Evolutionary conservation across 495 filamentous ascomycete genomes (phyloP), one percentile per base, ranked within the genome.

Genomic region (Rostrohypoxylon terebratum): DNA sequence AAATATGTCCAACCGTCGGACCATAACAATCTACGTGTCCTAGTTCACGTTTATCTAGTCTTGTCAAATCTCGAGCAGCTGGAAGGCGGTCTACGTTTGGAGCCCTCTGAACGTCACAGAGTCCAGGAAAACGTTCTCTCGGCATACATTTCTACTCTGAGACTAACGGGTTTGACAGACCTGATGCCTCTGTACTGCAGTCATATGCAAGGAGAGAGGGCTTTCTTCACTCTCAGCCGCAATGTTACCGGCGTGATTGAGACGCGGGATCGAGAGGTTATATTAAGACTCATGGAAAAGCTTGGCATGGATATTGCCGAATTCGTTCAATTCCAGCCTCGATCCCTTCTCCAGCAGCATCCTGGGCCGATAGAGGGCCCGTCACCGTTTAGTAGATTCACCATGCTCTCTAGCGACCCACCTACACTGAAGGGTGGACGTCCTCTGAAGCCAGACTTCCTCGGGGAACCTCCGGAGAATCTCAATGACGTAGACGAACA

Each of bases 101-200:
- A 86, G 54, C 74, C 42, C 36, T 59, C 77, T 40, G 48, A 59
- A n/a, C 68, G 75, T 40, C 76, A 74, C 38, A 76, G 75, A 10
- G 79, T 71, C 16, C 79, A 85, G 59, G 90, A 94, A 70, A 88
- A 89, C 72, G 82, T 92, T n/a, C 85, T 96, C 66, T 85, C 92
- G 1, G 90, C 88, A 14, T 98, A 98, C 76, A 90, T 97, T 63
- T 88, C 92, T 69, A 90, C 91, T 64, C 84, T 98, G 11, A 86
- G 90, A 28, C 80, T 90, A 38, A 85, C 86, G 33, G 87, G 89
- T 9, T 85, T 96, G 51, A 86, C 90, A 47, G 88, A 93, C 53
- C 79, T 94, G 44, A 89, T 96, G 59, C 94, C 95, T 3, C 83
- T 95, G 2, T 99, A 99, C 80, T 94, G 91, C 40, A 91, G 93